A percentile compares a stretch with the other conserved stretches of the same genome.
Evolutionary conservation across 495 filamentous ascomycete species (phyloP).

Genomic region (Aspergillus kassunensis): DNA sequence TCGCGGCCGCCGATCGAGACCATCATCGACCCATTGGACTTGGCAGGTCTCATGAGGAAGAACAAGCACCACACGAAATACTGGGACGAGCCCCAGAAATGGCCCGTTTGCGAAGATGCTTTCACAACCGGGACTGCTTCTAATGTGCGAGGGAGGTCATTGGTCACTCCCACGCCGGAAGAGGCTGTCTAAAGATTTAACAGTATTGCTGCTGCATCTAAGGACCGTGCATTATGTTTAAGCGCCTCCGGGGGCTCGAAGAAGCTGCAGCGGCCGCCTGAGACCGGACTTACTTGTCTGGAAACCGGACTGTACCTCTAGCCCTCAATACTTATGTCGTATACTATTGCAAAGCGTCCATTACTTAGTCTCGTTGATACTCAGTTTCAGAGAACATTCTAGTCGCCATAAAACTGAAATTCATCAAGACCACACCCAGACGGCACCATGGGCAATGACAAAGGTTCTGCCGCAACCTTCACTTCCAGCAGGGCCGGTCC

Average conservation of each 20-base stretch:
- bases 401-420: too few relatives aligned
- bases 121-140: conserved; percentile 28
- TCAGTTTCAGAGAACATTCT: too few relatives aligned
- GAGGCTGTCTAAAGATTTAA: neutral
- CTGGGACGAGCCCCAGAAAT: conserved; percentile 27
- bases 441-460: conserved; percentile 94
- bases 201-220: too few relatives aligned
- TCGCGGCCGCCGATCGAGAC: conserved; percentile 27
- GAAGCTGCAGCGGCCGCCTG: too few relatives aligned
- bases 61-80: conserved; percentile 28
- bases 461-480: conserved; percentile 79
- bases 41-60: conserved; percentile 25
- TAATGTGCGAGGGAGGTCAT: conserved; percentile 1
- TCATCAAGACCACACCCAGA: conserved; percentile 83
- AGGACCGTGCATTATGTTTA: too few relatives aligned
- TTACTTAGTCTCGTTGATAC: too few relatives aligned
- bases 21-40: conserved; percentile 33
- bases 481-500: conserved; percentile 70
- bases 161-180: neutral
- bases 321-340: too few relatives aligned
- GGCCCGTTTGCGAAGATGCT: conserved; percentile 27
- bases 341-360: too few relatives aligned
- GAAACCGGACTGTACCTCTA: too few relatives aligned
- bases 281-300: too few relatives aligned
- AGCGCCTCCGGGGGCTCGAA: too few relatives aligned